Evolutionary conservation across 352 stramenopile species (phyloP).

Genomic region (Globisporangium barbulae): DNA sequence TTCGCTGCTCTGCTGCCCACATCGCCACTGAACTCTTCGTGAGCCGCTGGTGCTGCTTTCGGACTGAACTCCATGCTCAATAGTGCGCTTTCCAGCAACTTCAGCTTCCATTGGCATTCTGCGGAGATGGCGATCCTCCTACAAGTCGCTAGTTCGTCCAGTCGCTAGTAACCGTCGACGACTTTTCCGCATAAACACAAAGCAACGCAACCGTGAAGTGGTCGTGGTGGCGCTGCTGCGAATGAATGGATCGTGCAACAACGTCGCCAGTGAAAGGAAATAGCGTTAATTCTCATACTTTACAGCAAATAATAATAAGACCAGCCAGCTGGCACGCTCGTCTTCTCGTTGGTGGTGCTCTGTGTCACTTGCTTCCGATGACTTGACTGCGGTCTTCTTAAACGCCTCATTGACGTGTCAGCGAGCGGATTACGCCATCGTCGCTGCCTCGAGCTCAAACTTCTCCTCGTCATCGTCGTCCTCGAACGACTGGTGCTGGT

Average conservation of each 20-base stretch:
- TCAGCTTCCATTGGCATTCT: neutral
- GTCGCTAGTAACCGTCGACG: neutral
- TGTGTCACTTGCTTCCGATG: no score
- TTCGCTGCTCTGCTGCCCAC: no score
- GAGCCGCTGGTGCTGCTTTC: no score
- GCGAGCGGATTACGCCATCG: neutral
- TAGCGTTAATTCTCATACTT: constrained; percentile 9
- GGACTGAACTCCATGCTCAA: no score
- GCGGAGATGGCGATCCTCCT: no score
- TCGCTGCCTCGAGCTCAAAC: neutral
- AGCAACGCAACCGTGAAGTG: no score
- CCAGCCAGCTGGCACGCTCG: neutral
- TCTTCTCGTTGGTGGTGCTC: neutral
- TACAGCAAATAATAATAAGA: constrained; percentile 7
- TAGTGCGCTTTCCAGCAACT: neutral
- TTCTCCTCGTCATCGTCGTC: constrained; percentile 2
- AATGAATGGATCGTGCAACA: no score
- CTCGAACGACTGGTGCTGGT: neutral
- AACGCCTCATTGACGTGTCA: neutral
- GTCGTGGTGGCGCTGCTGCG: no score
- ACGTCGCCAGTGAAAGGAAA: no score
- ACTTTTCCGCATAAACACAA: neutral
- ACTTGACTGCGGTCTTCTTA: no score
- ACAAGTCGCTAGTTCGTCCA: neutral
- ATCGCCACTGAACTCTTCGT: no score